Evolutionary conservation across 148 eudicot genomes (phyloP).

Genomic region (Cornus controversa): DNA sequence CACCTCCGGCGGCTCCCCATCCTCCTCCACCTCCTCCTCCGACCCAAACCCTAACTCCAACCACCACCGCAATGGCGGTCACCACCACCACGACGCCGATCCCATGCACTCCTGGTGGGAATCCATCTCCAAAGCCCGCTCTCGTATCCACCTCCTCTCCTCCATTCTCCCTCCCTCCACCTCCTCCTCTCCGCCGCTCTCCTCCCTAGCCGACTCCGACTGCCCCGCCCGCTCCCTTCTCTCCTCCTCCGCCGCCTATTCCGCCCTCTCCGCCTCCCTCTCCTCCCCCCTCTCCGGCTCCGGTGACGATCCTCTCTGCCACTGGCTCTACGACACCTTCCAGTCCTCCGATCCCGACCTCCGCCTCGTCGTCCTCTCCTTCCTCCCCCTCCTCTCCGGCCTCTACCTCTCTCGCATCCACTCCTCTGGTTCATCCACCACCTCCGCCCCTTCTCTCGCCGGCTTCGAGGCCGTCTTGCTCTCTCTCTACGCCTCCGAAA

Average conservation of each 20-base stretch:
- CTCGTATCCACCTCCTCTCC: conserved; percentile 69
- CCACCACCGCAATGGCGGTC: conserved; percentile 18
- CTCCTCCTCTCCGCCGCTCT: conserved; percentile 27
- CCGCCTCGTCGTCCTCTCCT: conserved; percentile 65
- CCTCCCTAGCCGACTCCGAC: conserved; percentile 78
- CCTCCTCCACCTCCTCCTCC: conserved; percentile 40
- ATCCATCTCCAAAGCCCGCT: conserved; percentile 77
- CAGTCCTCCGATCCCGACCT: conserved; percentile 64
- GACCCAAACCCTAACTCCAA: conserved; percentile 13
- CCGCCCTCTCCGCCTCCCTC: conserved; percentile 52
- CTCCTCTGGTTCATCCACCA: conserved; percentile 22
- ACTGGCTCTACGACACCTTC: conserved; percentile 92
- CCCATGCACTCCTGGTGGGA: conserved; percentile 94
- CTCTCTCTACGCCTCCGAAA: conserved; percentile 59
- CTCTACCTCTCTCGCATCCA: conserved; percentile 59
- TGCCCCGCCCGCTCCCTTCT: conserved; percentile 83
- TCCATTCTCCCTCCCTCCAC: conserved; percentile 44
- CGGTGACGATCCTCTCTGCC: conserved; percentile 71
- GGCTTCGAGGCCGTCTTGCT: conserved; percentile 88
- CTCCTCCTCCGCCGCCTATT: conserved; percentile 62
- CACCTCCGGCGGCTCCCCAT: conserved; percentile 32
- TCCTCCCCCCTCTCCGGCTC: conserved; percentile 57
- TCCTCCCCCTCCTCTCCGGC: conserved; percentile 54
- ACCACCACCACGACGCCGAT: conserved; percentile 34
- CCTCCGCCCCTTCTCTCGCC: conserved; percentile 46